Base-by-base conservation (phyloP, 1,284 basidiomycete genomes). In the Entoloma clypeatum region DNA sequence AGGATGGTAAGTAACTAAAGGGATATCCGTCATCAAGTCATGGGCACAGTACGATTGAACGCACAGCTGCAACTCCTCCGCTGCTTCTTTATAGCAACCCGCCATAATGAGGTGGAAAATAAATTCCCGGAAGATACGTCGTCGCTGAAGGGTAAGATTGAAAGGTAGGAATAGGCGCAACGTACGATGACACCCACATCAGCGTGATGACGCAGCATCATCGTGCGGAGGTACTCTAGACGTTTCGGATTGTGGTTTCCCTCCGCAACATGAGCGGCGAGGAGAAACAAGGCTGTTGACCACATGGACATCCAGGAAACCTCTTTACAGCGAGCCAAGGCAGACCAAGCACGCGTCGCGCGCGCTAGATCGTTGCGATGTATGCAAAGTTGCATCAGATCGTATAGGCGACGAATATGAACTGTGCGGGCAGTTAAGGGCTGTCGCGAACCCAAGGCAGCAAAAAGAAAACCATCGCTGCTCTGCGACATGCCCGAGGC, bases 41-140 rank as follows among this genome's bases (percentile, higher is more conserved):
- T 7, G 18, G 13, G 38, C 28, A 39, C 18, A 26, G 28, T n/a
- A 36, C 3, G 22, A 14, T 19, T 36, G 5, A 11, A 63, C 79
- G 53, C 62, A 92, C 87, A 92, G 70, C 56, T 92, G 89, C 9
- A 94, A 67, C 57, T 94, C 87, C 45, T 90, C 86, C 45, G 92
- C 63, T 1, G 91, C 92, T 36, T 82, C 78, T 43, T 70, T 71
- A 53, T 84, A 71, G 52, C 71, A 71, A 2, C 69, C 73, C 6
- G 69, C 59, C 19, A 74, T 52, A 45, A 91, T 79, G 14, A 92
- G 68, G 25, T 77, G 70, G 13, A 91, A 69, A 8, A 87, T 66
- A 4, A 92, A 63, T 55, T 93, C 89, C 51, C 79, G 75, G 7
- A 95, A 66, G 31, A 94, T 78, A 17, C 62, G 54, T 58, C 89